Base-by-base conservation (phyloP, 768 basidiomycete species). In the Collybiopsis confluens region DNA sequence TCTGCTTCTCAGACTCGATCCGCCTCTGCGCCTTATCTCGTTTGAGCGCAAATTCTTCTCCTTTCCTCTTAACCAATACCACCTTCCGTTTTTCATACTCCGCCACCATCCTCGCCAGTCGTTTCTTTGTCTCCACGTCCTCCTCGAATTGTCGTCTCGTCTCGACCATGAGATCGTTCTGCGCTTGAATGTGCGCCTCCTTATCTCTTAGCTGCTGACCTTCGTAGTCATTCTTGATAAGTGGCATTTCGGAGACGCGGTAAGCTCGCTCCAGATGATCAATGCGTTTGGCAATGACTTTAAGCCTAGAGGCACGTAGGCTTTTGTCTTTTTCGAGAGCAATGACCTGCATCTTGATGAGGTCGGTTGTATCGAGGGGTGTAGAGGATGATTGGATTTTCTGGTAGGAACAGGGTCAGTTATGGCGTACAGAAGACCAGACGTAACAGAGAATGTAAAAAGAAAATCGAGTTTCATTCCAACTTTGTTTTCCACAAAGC, bases 301-400 rank as follows among this genome's bases (percentile, higher is more conserved):
- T 86, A 45, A 96, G 77, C 20, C 88, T 81, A 62, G 93, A 90
- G 54, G 78, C 79, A 58, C 91, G 75, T 60, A 93, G 90, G 62
- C 83, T 87, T 78, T 94, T 96, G 73, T 98, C 95, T 73, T 96
- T 97, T 73, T 97, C 97, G 42, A 98, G 78, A 65, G 98, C 93
- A 59, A 92, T 86, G 35, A 97, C 93, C 68, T 97, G 94, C 60
- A 97, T 82, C 27, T 80, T 82, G 68, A 98, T 87, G 57, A 98
- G 81, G 44, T 83, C 83, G 62, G 90, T 87, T 8, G 92, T 93
- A 67, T 92, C 92, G 57, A 90, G 76, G 47, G 45, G 27, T 4
- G 10, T 8, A 11, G 45, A 18, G 5, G 45, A 20, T 4, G 45
- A 46, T 1, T 27, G 27, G 1, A 46, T 27, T 46, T 46, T 46